Evolutionary conservation across 805 yeast species (phyloP).

Genomic region (Candida hispaniensis): DNA sequence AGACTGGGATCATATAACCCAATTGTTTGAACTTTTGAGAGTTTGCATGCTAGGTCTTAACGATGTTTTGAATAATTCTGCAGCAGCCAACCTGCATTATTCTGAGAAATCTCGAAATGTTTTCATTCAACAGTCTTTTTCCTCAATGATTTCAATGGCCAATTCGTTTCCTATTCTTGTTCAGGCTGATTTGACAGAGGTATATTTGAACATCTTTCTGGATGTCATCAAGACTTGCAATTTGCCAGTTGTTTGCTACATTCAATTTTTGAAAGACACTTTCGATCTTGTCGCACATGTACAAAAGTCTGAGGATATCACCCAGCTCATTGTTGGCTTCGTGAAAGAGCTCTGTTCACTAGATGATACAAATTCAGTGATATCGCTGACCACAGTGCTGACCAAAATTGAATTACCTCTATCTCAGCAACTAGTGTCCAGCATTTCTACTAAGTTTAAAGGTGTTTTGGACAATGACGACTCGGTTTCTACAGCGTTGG

Average conservation of each 20-base stretch:
- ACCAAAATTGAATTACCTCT: conserved; percentile 10
- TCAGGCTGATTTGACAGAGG: conserved; percentile 43
- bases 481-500: conserved; percentile 7
- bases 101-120: conserved; percentile 5
- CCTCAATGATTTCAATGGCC: conserved; percentile 49
- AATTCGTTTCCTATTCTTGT: conserved; percentile 56
- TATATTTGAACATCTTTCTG: conserved; percentile 7
- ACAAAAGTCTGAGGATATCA: conserved; percentile 2
- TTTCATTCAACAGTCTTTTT: conserved; percentile 11
- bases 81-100: conserved; percentile 8
- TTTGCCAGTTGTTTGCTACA: conserved; percentile 10
- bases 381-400: conserved; percentile 11
- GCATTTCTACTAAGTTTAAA: conserved; percentile 5
- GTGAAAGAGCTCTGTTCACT: conserved; percentile 5
- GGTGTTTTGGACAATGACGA: conserved; percentile 8
- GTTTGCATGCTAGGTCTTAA: conserved; percentile 55
- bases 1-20: conserved; percentile 50
- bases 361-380: too few species aligned
- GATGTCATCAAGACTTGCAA: conserved; percentile 4
- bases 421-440: background rate
- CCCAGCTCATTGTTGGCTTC: conserved; percentile 3
- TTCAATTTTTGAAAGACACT: conserved; percentile 10
- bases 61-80: conserved; percentile 21
- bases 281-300: conserved; percentile 8
- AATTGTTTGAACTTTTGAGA: conserved; percentile 69